Conservation (phyloP, 441 rosid species). For the Capsella rubella region DNA sequence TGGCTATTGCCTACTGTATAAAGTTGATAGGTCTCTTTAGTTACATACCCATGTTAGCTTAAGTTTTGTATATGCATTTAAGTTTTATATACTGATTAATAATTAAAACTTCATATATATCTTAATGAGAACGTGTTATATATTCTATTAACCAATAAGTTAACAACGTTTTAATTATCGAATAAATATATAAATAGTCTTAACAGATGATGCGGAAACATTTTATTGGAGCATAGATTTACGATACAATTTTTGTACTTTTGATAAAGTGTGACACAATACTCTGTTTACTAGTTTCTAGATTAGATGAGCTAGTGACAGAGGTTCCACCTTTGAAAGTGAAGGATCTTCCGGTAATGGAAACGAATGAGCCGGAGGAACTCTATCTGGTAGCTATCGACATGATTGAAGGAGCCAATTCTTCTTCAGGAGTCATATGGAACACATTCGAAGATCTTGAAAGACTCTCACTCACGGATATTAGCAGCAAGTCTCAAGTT, state of each 20-base stretch:
- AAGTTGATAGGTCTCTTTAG: not conserved
- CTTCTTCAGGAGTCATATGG: constrained; percentile 56
- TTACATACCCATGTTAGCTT: not conserved
- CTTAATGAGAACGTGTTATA: no score
- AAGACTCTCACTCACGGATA: constrained; percentile 32
- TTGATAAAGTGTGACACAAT: no score
- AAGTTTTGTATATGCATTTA: not conserved
- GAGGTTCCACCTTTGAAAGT: constrained; percentile 52
- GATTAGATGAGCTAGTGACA: constrained; percentile 38
- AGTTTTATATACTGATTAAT: not conserved
- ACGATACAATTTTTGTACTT: not conserved
- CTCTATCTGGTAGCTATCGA: constrained; percentile 2
- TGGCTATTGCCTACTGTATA: no score
- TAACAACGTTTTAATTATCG: no score
- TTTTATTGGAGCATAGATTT: not conserved
- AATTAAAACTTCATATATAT: not conserved
- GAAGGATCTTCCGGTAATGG: constrained; percentile 46
- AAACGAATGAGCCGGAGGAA: constrained; percentile 31
- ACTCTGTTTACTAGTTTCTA: constrained; percentile 16
- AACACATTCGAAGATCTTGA: constrained; percentile 60
- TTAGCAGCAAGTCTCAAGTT: constrained; percentile 33
- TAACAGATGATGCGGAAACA: not conserved
- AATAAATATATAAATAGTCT: no score
- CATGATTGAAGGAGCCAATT: constrained; percentile 40
- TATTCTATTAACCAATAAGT: no score